Evolutionary conservation across 768 basidiomycete genomes (phyloP).

Genomic region (Amanita subjunquillea): DNA sequence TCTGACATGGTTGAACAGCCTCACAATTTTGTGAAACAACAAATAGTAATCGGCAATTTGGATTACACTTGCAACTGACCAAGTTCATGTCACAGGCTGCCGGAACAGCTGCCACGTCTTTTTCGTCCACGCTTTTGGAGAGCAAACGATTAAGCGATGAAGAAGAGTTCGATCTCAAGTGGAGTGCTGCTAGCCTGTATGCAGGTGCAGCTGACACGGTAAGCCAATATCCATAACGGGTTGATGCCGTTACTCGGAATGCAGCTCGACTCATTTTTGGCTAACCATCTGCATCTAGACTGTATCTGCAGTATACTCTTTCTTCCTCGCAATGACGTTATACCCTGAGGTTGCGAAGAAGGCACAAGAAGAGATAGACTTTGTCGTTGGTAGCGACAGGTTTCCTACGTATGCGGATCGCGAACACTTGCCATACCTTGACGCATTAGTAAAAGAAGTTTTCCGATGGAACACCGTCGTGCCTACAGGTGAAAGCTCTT

Average conservation of each 20-base stretch:
- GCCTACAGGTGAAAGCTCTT: slow-evolving; percentile 25
- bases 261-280: slow-evolving; percentile 4
- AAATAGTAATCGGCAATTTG: slow-evolving; percentile 32
- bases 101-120: slow-evolving; percentile 48
- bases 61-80: slow-evolving; percentile 1
- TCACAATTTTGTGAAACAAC: slow-evolving; percentile 47
- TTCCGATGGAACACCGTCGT: slow-evolving; percentile 38
- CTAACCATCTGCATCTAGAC: slow-evolving; percentile 28
- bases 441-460: slow-evolving; percentile 53
- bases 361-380: slow-evolving; percentile 55
- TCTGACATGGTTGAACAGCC: slow-evolving; percentile 47
- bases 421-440: slow-evolving; percentile 44
- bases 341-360: slow-evolving; percentile 46
- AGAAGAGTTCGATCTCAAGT: slow-evolving; percentile 56
- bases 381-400: slow-evolving; percentile 45
- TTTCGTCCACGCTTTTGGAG: slow-evolving; percentile 48
- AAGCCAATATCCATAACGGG: slow-evolving; percentile 7
- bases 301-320: slow-evolving; percentile 48
- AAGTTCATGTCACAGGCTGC: slow-evolving; percentile 29
- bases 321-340: slow-evolving; percentile 53
- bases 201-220: slow-evolving; percentile 55
- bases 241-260: neutral
- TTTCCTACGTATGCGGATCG: slow-evolving; percentile 54
- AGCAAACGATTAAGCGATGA: slow-evolving; percentile 36
- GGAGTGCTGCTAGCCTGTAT: slow-evolving; percentile 52